Evolutionary conservation across 2,329 filamentous ascomycete genomes (phyloP), one percentile per base, ranked within the genome.

Genomic region (Trematosphaeria pertusa): DNA sequence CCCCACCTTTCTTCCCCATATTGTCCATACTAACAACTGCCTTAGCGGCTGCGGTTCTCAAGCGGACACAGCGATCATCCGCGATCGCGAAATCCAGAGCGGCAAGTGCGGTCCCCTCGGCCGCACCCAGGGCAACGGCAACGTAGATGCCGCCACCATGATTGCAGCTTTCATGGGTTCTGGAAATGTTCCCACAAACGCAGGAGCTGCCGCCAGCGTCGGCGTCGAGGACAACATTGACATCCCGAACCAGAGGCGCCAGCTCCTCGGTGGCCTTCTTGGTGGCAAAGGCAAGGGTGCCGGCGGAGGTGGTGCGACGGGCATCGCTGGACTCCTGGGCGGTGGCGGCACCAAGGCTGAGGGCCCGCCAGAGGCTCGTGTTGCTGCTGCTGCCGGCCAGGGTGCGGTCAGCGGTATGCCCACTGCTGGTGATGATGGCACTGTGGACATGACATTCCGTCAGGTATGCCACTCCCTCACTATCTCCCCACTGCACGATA

Each of bases 21-120:
- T n/a, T n/a, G n/a, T 31, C 2, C 7, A 18, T 6, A 46, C 58
- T 67, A 42, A 69, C 45, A 36, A 6, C 10, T 22, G 2, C 7
- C 9, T 4, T 21, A 69, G 65, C 47, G 60, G 71, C 37, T 88
- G 85, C 62, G 86, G 86, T 50, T 80, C 85, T 12, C 81, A 88
- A 65, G 83, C 81, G 46, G 86, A 88, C 65, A 88, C 86, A 14
- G 77, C 85, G 62, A 87, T 88, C 73, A 87, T 88, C 67, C 81
- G 84, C 17, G 75, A 83, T 57, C 70, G 75, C 9, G 85, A 87
- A 65, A 78, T 88, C 36, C 70, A 73, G 30, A 78, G 73, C 39
- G 75, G 73, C 58, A 75, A 79, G 54, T 81, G 80, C 22, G 77
- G 76, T 26, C 78, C 86, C 37, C 78, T 88, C 7, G 86, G 86